Base-by-base conservation (phyloP, 2,329 filamentous ascomycete species). In the Cordyceps fumosorosea region DNA sequence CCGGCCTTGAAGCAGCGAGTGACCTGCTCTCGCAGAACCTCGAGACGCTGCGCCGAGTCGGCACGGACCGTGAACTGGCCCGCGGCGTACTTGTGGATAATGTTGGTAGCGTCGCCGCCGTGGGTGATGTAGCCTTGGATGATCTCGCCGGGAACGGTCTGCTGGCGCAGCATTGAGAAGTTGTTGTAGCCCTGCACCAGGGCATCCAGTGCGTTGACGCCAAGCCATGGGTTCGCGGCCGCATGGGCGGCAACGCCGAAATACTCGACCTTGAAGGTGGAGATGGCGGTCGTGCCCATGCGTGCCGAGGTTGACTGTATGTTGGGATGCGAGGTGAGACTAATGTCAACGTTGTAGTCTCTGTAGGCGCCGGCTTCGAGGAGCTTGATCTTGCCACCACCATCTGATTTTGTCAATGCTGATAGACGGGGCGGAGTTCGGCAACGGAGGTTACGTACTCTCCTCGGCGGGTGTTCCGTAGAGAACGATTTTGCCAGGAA, bases 181-280 rank as follows among this genome's bases (percentile, higher is more conserved):
- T 72, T 73, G 55, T 76, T 77, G 67, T 81, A 81, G 6, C 74
- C 78, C 0, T 76, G 73, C 3, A 86, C 72, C 24, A 84, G 66
- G 0, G 82, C 83, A 67, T 86, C 83, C 1, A 85, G 76, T 0
- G 83, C 83, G 67, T 86, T 86, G 66, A 82, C 75, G 0, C 83
- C 83, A 5, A 81, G 74, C 82, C 82, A 85, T 0, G 83, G 83
- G 34, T 76, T 80, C 1, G 77, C 76, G 3, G 81, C 82, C 0
- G 83, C 83, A 65, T 85, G 83, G 0, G 83, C 82, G 60, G 80
- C 79, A 44, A 76, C 77, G 5, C 84, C 84, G 11, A 78, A 76
- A 66, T 81, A 85, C 64, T 80, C 80, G 4, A 80, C 81, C 52
- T 75, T 76, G 68, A 84, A 78, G 56, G 74, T 72, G 5, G 72